Evolutionary conservation across 75 land plant species (phyloP), one percentile per base, ranked within the genome.

Genomic region (Picea sitchensis): DNA sequence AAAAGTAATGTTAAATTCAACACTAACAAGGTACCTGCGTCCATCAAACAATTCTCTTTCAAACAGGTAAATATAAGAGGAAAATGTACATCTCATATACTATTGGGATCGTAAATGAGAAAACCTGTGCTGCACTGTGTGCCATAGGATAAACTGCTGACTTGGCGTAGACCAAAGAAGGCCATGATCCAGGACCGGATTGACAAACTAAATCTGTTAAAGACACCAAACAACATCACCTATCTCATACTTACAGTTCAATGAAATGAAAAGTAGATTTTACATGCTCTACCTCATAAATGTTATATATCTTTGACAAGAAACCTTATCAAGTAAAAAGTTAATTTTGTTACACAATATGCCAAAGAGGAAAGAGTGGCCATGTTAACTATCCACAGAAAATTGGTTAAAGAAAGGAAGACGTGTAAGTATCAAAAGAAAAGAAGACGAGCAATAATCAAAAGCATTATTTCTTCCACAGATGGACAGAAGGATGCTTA

Each of bases 111-210:
- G 38, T 41, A 63, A 77, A 26, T 15, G 4, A 20, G 32, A 34
- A 58, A 21, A 94, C 98, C 93, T 95, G 98, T 9, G 95, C 98
- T 31, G 88, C 91, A 87, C 92, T 91, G 75, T 93, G 88, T 67
- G 98, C 95, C 95, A 91, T 92, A 11, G 98, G 98, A 84, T 90
- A 83, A 61, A 91, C 64, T 72, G 98, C 95, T 69, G 93, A 89
- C 72, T 93, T 74, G 13, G 98, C 90, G 87, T 96, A 96, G 5
- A 96, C 82, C 64, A 31, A 58, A 72, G 98, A 87, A 68, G 99
- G 98, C 99, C 99, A 96, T 54, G 95, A 86, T 58, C 95, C 98
- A 77, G 99, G 99, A 47, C 99, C 99, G 80, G 99, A 92, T 76
- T 94, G 99, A 62, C 95, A 94, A 41, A 96, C 99, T 67, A 96